Evolutionary conservation across 805 yeast species (phyloP).

Genomic region (Kuraishia ogatae): DNA sequence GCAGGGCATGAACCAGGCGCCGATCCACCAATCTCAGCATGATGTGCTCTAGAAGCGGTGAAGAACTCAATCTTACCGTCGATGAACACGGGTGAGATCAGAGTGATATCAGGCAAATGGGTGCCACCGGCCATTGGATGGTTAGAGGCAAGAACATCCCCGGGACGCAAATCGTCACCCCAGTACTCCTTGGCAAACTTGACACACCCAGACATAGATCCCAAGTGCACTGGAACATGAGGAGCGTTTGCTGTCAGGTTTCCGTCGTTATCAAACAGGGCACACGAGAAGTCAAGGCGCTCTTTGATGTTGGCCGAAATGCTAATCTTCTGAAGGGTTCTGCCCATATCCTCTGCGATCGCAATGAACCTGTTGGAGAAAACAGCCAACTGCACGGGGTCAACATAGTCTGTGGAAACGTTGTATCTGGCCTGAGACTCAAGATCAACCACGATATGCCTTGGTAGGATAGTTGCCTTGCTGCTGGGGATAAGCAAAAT

Average conservation of each 20-base stretch:
- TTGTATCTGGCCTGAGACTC: slow-evolving; percentile 18
- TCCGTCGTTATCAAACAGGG: slow-evolving; percentile 36
- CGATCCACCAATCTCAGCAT: slow-evolving; percentile 56
- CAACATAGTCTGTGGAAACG: slow-evolving; percentile 30
- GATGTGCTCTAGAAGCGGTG: slow-evolving; percentile 54
- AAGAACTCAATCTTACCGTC: slow-evolving; percentile 38
- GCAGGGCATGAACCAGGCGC: slow-evolving; percentile 52
- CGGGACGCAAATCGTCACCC: slow-evolving; percentile 28
- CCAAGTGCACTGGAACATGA: slow-evolving; percentile 38
- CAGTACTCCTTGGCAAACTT: slow-evolving; percentile 28
- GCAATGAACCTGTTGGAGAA: slow-evolving; percentile 40
- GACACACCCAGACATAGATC: slow-evolving; percentile 36
- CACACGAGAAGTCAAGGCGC: slow-evolving; percentile 39
- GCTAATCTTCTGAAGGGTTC: slow-evolving; percentile 34
- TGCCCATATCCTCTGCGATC: slow-evolving; percentile 41
- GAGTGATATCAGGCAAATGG: slow-evolving; percentile 44
- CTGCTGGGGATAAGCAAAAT: slow-evolving; percentile 25
- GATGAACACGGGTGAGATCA: slow-evolving; percentile 46
- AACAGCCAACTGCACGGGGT: slow-evolving; percentile 34
- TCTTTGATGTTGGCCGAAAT: slow-evolving; percentile 39
- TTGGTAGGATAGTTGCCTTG: slow-evolving; percentile 22
- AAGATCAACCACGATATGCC: slow-evolving; percentile 22
- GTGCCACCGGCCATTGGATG: slow-evolving; percentile 38
- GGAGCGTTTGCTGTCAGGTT: slow-evolving; percentile 37
- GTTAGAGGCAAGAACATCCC: slow-evolving; percentile 35